Percentiles rank a stretch among this genome's conserved stretches.
Conservation (phyloP, 2,329 filamentous ascomycete species). For the Whalleya microplaca region DNA sequence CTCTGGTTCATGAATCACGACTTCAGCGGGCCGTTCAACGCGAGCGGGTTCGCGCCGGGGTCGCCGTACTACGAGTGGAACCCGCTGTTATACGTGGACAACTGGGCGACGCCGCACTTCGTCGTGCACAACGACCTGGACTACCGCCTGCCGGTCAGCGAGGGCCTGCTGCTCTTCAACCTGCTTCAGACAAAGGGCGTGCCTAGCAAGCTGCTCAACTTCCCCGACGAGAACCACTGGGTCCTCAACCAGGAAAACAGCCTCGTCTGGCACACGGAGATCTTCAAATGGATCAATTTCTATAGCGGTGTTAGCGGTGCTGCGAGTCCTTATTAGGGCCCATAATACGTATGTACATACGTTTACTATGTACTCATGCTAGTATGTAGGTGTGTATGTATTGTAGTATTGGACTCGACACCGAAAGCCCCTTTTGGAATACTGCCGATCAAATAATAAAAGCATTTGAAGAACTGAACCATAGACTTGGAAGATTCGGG, state of each 20-base stretch:
- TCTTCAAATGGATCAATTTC: constrained; percentile 70
- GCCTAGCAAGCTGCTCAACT: constrained; percentile 68
- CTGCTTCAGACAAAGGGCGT: constrained; percentile 66
- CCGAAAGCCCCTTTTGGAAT: neutral
- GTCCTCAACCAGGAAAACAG: constrained; percentile 71
- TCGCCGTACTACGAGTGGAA: constrained; percentile 53
- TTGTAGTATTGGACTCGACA: too few species aligned
- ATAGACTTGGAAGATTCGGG: neutral
- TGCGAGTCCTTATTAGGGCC: constrained; percentile 33
- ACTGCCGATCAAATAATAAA: neutral
- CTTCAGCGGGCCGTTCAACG: constrained; percentile 53
- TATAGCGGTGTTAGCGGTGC: constrained; percentile 43
- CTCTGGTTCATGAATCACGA: constrained; percentile 46
- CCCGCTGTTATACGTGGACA: constrained; percentile 49
- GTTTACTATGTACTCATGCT: too few species aligned
- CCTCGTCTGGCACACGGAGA: constrained; percentile 69
- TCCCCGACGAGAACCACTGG: constrained; percentile 76
- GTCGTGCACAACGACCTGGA: constrained; percentile 72
- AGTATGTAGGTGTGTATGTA: too few species aligned
- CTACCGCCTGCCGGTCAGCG: constrained; percentile 68
- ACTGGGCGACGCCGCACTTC: constrained; percentile 72
- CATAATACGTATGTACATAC: too few species aligned
- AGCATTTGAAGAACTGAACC: neutral
- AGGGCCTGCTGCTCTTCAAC: constrained; percentile 72
- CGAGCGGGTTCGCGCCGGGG: constrained; percentile 41